Conservation (phyloP, 2,329 filamentous ascomycete species). For the Arthrobotrys iridis region DNA sequence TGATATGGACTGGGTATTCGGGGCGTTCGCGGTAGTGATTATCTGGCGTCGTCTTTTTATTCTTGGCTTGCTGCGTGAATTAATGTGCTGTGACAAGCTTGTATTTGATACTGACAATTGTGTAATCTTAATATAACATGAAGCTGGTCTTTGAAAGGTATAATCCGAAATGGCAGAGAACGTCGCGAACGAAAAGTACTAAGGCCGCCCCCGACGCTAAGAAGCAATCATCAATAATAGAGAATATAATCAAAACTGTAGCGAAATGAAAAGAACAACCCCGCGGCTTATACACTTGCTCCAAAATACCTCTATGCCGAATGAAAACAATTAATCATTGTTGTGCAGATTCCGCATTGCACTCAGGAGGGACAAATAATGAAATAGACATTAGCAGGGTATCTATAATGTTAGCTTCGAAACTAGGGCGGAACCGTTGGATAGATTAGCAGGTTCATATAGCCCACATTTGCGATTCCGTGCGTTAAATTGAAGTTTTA, state of each 20-base stretch:
- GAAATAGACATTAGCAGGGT: conserved; percentile 35
- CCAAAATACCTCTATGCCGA: conserved; percentile 29
- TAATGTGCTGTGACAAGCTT: not conserved
- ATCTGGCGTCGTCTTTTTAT: conserved; percentile 14
- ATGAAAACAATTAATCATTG: not conserved
- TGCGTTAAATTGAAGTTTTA: not conserved
- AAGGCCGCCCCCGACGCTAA: conserved; percentile 16
- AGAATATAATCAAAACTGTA: not conserved
- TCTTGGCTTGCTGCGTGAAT: not conserved
- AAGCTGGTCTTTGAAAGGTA: conserved; percentile 41
- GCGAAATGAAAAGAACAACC: not conserved
- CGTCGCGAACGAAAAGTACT: not conserved
- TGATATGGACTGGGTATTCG: not conserved
- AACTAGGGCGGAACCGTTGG: not conserved
- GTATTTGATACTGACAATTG: conserved; percentile 16
- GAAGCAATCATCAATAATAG: conserved; percentile 4
- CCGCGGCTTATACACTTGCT: not conserved
- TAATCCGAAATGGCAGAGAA: not conserved
- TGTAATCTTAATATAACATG: conserved; percentile 45
- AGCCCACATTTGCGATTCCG: not conserved
- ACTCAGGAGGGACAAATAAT: not conserved
- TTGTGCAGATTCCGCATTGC: not conserved
- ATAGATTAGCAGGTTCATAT: not conserved
- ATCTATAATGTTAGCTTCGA: conserved; percentile 22
- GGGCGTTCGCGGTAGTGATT: conserved; percentile 20